A percentile compares a stretch with the other conserved stretches of the same genome.
phyloP scores from a whole-genome alignment of 192 early-diverging fungal genomes.

The Pilaira anomala region DNA sequence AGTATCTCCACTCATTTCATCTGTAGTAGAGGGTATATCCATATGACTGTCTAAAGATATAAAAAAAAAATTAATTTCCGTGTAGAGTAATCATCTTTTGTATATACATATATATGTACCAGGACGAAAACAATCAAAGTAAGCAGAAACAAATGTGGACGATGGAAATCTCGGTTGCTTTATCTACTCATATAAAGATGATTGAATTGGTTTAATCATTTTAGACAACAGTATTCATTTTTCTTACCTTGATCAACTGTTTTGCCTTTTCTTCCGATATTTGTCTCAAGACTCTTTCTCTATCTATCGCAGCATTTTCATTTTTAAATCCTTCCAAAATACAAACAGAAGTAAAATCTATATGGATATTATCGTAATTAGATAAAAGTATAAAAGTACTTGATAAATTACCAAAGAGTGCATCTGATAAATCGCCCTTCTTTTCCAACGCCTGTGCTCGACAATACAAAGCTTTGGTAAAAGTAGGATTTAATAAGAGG shows the following conservation, averaged over 20 bases:
- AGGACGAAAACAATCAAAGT: constrained; percentile 87
- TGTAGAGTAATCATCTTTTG: neutral
- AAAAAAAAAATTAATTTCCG: neutral
- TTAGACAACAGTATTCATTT: too few species aligned
- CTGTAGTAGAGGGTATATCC: constrained; percentile 16
- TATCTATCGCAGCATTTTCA: constrained; percentile 66
- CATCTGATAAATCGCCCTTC: constrained; percentile 43
- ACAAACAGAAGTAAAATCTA: constrained; percentile 86
- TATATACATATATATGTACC: constrained; percentile 19
- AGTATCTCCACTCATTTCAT: constrained; percentile 40
- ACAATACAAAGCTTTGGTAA: constrained; percentile 73
- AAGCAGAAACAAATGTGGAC: constrained; percentile 85
- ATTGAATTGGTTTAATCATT: too few species aligned
- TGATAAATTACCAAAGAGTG: constrained; percentile 45
- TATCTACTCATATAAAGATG: constrained; percentile 31
- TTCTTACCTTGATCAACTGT: constrained; percentile 57
- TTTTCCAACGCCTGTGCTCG: constrained; percentile 57
- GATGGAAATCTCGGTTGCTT: constrained; percentile 71
- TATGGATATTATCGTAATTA: neutral
- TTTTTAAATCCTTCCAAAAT: constrained; percentile 95
- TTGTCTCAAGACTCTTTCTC: constrained; percentile 85
- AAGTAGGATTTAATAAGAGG: constrained; percentile 74
- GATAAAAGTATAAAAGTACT: neutral
- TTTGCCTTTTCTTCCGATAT: constrained; percentile 73
- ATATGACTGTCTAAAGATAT: too few species aligned